Conservation (phyloP, 331 rosid genomes). For the Malus hybrid region DNA sequence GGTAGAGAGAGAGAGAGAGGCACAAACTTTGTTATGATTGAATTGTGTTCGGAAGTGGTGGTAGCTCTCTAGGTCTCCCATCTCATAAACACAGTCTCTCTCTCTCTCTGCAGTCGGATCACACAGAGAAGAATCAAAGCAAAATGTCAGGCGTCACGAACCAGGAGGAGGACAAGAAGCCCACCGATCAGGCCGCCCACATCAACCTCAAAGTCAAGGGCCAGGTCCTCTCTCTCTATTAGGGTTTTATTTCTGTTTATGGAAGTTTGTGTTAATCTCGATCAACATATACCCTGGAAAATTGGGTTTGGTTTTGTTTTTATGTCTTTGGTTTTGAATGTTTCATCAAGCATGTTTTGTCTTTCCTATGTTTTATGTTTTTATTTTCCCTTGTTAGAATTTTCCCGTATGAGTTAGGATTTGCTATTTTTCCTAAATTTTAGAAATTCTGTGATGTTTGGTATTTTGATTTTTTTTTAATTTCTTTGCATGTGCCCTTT, state of each 20-base stretch:
- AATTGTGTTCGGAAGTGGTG: neutral
- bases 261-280: neutral
- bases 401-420: no score
- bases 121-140: neutral
- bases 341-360: neutral
- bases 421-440: no score
- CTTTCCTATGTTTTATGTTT: neutral
- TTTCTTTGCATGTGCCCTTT: no score
- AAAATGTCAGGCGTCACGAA: constrained; percentile 56
- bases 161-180: constrained; percentile 79
- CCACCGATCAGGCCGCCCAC: constrained; percentile 52
- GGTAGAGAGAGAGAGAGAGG: neutral
- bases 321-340: no score
- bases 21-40: neutral
- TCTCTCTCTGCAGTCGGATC: neutral
- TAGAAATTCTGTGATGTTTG: no score
- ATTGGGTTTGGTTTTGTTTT: neutral
- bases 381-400: no score
- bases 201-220: constrained; percentile 84
- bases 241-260: neutral
- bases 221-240: constrained; percentile 35
- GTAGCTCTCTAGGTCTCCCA: neutral
- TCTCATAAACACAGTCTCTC: neutral
- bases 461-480: no score
- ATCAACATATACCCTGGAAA: no score